phyloP scores from a whole-genome alignment of 768 basidiomycete genomes.

The Russula foetens region DNA sequence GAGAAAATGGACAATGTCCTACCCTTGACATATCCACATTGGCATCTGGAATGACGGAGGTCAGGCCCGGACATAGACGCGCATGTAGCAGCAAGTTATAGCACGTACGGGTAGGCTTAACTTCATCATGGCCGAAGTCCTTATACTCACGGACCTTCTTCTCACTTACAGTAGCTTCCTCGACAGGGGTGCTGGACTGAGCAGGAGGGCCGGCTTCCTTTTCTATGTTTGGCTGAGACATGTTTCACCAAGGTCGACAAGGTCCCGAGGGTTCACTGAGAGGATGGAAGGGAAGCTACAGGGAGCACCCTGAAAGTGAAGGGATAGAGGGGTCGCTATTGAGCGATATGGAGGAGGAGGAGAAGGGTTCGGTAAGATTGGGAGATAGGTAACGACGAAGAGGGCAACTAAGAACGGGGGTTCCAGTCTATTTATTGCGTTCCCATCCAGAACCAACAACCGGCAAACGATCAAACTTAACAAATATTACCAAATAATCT shows the following conservation, averaged over 20 bases:
- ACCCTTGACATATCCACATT: slow-evolving; percentile 82
- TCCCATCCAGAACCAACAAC: background rate
- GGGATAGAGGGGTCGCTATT: slow-evolving; percentile 18
- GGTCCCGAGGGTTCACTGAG: background rate
- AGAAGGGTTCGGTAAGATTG: slow-evolving; percentile 21
- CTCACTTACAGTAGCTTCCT: slow-evolving; percentile 22
- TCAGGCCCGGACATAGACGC: slow-evolving; percentile 16
- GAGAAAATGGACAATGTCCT: background rate
- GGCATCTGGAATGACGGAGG: slow-evolving; percentile 44
- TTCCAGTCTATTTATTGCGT: background rate
- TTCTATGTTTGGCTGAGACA: slow-evolving; percentile 41
- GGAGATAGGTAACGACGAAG: slow-evolving; percentile 6
- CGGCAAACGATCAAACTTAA: background rate
- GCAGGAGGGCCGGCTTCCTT: slow-evolving; percentile 60
- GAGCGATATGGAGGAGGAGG: slow-evolving; percentile 21
- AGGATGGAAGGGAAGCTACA: background rate
- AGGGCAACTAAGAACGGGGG: background rate
- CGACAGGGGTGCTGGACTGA: slow-evolving; percentile 31
- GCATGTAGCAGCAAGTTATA: background rate
- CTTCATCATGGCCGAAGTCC: slow-evolving; percentile 68
- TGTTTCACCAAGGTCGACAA: slow-evolving; percentile 7
- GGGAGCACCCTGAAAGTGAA: slow-evolving; percentile 10
- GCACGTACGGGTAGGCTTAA: slow-evolving; percentile 58
- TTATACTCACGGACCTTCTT: slow-evolving; percentile 80
- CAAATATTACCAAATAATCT: slow-evolving; percentile 15